Conservation (phyloP, 257 asterid species). For the Leptodermis oblonga region DNA sequence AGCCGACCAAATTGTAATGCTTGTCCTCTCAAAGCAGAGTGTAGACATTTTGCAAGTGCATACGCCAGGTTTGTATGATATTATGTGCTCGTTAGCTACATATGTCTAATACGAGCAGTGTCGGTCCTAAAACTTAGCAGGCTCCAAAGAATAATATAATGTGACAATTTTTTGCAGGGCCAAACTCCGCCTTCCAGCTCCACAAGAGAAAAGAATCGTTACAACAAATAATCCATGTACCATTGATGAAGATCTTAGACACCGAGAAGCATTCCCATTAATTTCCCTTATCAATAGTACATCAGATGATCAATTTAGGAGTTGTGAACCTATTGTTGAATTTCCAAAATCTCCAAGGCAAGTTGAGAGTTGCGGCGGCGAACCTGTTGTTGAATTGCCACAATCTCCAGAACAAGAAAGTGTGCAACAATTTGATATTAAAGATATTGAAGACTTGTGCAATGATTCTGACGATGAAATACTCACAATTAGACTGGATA, state of each 20-base stretch:
- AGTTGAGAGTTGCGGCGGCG: constrained; percentile 24
- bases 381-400: constrained; percentile 52
- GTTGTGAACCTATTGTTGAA: constrained; percentile 46
- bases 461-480: constrained; percentile 27
- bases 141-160: too few relatives aligned
- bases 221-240: constrained; percentile 10
- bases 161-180: constrained; percentile 33
- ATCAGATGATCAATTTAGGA: not conserved
- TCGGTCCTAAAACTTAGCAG: too few relatives aligned
- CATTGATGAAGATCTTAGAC: constrained; percentile 14
- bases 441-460: constrained; percentile 35
- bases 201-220: constrained; percentile 14
- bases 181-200: constrained; percentile 30
- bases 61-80: constrained; percentile 41
- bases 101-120: too few relatives aligned
- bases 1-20: constrained; percentile 43
- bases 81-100: not conserved
- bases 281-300: not conserved
- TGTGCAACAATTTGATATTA: constrained; percentile 20
- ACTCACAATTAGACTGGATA: constrained; percentile 27
- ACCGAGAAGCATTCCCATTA: not conserved
- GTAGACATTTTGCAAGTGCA: constrained; percentile 58
- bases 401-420: constrained; percentile 33
- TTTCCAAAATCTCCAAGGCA: constrained; percentile 42
- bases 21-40: constrained; percentile 53